Evolutionary conservation across 2,329 filamentous ascomycete genomes (phyloP).

Genomic region (Chrysosporium queenslandicum): DNA sequence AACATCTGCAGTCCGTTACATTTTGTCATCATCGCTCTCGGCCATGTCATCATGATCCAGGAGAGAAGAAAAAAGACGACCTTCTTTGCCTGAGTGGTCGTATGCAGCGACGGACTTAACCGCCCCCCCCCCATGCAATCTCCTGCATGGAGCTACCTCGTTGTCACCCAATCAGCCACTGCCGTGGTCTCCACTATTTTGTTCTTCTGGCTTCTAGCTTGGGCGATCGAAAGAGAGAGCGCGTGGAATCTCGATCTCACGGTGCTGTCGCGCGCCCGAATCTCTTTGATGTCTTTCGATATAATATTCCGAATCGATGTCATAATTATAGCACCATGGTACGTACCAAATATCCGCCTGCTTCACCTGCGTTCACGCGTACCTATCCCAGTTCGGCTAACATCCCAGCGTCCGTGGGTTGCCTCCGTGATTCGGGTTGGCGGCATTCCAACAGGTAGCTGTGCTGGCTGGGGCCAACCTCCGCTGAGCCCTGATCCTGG

Average conservation of each 20-base stretch:
- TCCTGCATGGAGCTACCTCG: slow-evolving; percentile 6
- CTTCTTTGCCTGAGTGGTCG: not conserved
- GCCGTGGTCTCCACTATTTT: slow-evolving; percentile 1
- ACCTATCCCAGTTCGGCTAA: not conserved
- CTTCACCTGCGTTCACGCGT: not conserved
- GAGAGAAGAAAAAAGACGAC: not conserved
- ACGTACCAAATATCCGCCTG: too few relatives aligned
- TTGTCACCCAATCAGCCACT: slow-evolving; percentile 1
- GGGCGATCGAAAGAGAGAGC: slow-evolving; percentile 3
- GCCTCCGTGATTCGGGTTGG: not conserved
- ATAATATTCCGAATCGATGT: too few relatives aligned
- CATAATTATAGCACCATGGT: too few relatives aligned
- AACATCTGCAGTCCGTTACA: slow-evolving; percentile 5
- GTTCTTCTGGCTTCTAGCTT: slow-evolving; percentile 10
- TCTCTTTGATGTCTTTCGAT: too few relatives aligned
- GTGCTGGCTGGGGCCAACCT: not conserved
- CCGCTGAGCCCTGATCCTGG: not conserved
- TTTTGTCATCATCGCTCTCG: not conserved
- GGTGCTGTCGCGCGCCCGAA: not conserved
- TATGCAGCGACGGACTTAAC: slow-evolving; percentile 7
- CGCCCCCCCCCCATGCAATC: not conserved
- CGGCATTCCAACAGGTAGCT: not conserved
- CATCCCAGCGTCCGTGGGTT: not conserved
- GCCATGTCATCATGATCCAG: not conserved
- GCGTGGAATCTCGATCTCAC: slow-evolving; percentile 7